A percentile compares a stretch with the other conserved stretches of the same genome.
Conservation (phyloP, 345 rosid genomes). For the Arabidopsis suecica region DNA sequence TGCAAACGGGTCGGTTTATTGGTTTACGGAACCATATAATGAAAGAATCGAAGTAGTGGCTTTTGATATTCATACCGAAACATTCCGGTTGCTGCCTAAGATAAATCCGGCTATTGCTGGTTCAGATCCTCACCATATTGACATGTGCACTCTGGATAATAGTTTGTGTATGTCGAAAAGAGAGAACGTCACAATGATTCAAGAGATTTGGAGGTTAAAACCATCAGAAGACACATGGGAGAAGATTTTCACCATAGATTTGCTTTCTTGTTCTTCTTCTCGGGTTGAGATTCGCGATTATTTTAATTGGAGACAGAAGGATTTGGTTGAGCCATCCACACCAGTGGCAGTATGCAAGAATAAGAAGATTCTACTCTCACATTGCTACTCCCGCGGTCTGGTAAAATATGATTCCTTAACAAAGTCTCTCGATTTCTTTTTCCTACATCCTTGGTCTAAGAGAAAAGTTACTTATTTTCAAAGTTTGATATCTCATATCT, state of each 20-base stretch:
- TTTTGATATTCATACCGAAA: constrained; percentile 15
- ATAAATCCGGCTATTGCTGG: not conserved
- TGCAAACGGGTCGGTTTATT: not conserved
- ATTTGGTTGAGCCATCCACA: not conserved
- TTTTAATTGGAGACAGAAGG: no score
- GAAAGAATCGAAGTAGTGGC: not conserved
- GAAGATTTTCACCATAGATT: not conserved
- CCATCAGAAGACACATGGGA: constrained; percentile 19
- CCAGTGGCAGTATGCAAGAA: not conserved
- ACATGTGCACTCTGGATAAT: constrained; percentile 27
- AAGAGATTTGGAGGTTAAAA: constrained; percentile 31
- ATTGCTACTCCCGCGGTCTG: no score
- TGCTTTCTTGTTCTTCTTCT: not conserved
- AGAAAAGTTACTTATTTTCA: constrained; percentile 5
- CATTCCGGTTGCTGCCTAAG: constrained; percentile 1
- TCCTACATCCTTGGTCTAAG: not conserved
- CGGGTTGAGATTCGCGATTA: not conserved
- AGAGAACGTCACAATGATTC: not conserved
- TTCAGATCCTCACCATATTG: constrained; percentile 17
- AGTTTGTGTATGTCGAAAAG: constrained; percentile 30
- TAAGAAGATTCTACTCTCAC: not conserved
- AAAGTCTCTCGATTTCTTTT: not conserved
- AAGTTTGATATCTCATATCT: constrained; percentile 11
- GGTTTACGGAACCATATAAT: not conserved
- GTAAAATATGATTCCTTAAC: not conserved